Percentiles rank a stretch among this genome's conserved stretches.
Evolutionary conservation across 2,329 filamentous ascomycete species (phyloP).

Genomic region (Exophiala phaeomuriformis): DNA sequence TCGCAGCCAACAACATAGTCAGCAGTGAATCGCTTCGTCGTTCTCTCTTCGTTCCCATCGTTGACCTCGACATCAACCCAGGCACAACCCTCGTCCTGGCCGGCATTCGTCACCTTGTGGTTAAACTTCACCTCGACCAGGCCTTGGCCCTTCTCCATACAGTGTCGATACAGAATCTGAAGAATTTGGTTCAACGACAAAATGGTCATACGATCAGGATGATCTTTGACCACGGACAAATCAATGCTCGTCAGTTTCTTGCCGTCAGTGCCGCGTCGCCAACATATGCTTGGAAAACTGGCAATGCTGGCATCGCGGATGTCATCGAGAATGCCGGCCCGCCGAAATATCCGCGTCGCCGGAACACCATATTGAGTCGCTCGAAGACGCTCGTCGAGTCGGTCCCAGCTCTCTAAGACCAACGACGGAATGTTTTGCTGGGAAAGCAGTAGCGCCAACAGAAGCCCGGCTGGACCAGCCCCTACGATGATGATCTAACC

Average conservation of each 20-base stretch:
- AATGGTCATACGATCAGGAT: conserved; percentile 16
- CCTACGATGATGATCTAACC: conserved; percentile 27
- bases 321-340: conserved; percentile 48
- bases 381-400: conserved; percentile 31
- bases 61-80: conserved; percentile 13
- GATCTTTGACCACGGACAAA: conserved; percentile 12
- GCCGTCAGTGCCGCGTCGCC: conserved; percentile 11
- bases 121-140: conserved; percentile 36
- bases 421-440: conserved; percentile 4
- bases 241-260: conserved; percentile 9
- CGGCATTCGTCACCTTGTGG: conserved; percentile 8
- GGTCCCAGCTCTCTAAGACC: conserved; percentile 11
- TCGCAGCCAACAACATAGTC: conserved; percentile 41
- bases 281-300: conserved; percentile 17
- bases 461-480: conserved; percentile 31
- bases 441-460: conserved; percentile 29
- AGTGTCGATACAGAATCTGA: conserved; percentile 14
- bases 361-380: conserved; percentile 56
- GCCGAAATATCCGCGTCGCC: conserved; percentile 33
- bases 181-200: conserved; percentile 1
- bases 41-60: conserved; percentile 8
- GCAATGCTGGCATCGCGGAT: conserved; percentile 33
- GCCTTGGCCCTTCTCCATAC: conserved; percentile 10
- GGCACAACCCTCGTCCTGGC: conserved; percentile 8
- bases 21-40: conserved; percentile 31